Base-by-base conservation (phyloP, 208 protist genomes). In the Trypanosoma rangeli region DNA sequence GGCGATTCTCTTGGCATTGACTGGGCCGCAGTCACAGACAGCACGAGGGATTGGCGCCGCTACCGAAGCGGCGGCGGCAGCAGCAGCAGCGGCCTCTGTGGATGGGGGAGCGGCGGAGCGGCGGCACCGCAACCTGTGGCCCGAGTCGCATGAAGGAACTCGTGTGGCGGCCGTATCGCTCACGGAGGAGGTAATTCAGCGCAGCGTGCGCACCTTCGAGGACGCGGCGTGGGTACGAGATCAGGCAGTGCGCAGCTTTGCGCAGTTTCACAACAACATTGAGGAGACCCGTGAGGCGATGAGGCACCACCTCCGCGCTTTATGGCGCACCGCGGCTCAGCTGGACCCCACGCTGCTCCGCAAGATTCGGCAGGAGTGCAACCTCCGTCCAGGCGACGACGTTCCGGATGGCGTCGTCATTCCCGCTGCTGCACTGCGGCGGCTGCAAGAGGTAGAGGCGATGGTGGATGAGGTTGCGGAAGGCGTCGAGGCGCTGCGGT, bases 231-330 rank as follows among this genome's bases (percentile, higher is more conserved):
- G 80, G 79, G 72, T 93, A 66, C 86, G 90, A 12, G 78, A 81
- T 35, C 71, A 92, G 80, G 83, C 85, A 20, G 85, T 90, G 53
- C 86, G 90, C 35, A 83, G 72, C 76, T 92, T 79, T 46, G 87
- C 85, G 13, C 82, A 87, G 74, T 88, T 95, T 39, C 90, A 95
- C 78, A 95, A 95, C 82, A 88, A 24, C 54, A 54, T 95, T n/a
- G 90, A 93, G 76, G 42, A 68, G 13, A 66, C 89, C 52, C 74
- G 88, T 64, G 76, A 75, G 22, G 64, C 74, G 22, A 77, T 93
- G 78, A 61, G 68, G 24, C 76, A 77, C 28, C 85, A 90, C 44
- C 79, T 86, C n/a, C 68, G 76, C 26, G 58, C 90, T 5, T 59
- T 93, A 62, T 82, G 82, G 79, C 79, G 78, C 33, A 92, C 87